Conservation (phyloP, 306 rosid species). For the Glycyrrhiza uralensis region DNA sequence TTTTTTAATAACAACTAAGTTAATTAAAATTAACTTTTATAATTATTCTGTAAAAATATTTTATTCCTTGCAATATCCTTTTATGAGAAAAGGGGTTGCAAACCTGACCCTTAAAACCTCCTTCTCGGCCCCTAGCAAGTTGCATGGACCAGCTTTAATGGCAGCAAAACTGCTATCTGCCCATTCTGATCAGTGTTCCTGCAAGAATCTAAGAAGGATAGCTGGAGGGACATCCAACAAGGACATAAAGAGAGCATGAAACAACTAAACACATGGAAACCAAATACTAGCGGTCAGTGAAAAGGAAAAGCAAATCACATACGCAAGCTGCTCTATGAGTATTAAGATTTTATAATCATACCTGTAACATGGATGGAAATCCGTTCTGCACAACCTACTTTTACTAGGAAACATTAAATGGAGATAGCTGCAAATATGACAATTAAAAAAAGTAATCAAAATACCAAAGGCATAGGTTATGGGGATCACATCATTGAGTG, state of each 20-base stretch:
- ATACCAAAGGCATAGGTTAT: no score
- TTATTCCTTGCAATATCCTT: no score
- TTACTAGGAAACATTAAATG: no score
- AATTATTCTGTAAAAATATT: no score
- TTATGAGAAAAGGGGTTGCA: no score
- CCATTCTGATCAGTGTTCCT: conserved; percentile 98
- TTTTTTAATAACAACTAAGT: no score
- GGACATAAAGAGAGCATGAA: conserved; percentile 9
- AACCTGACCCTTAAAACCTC: conserved; percentile 87
- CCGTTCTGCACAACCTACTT: no score
- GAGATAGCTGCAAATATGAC: no score
- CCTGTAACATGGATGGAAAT: conserved; percentile 99
- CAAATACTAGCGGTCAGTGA: not conserved
- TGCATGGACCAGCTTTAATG: conserved; percentile 81
- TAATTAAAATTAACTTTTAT: no score
- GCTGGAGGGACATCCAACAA: conserved; percentile 94
- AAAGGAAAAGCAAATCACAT: not conserved
- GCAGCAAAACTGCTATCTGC: conserved; percentile 96
- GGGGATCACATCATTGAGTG: no score
- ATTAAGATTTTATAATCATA: conserved; percentile 2
- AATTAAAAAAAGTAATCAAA: no score
- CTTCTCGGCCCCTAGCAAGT: conserved; percentile 65
- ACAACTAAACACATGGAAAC: not conserved
- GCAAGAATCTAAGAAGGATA: conserved; percentile 81
- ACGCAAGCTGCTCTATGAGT: not conserved